Conservation (phyloP, 108 stramenopile genomes). For the Skeletonema grethae region DNA sequence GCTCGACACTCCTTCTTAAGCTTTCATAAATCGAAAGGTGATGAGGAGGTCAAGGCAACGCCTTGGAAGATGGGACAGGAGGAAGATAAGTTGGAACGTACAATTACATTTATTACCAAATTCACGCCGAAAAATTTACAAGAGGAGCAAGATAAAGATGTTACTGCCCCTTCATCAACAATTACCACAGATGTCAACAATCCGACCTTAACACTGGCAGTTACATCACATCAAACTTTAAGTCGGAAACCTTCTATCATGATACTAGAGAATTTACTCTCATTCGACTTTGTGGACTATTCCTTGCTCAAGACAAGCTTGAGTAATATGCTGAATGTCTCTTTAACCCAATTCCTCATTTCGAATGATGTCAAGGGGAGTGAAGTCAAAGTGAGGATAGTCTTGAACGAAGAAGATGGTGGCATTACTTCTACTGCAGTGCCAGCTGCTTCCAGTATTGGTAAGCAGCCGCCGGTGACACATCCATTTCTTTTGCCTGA, state of each 20-base stretch:
- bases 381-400: constrained; percentile 23
- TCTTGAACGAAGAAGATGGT: constrained; percentile 27
- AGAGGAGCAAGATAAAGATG: background rate
- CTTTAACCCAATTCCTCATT: constrained; percentile 37
- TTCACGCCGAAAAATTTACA: constrained; percentile 19
- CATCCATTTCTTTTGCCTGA: background rate
- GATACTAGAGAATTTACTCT: constrained; percentile 17
- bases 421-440: background rate
- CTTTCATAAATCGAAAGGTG: constrained; percentile 58
- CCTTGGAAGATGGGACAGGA: constrained; percentile 27
- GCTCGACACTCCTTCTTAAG: constrained; percentile 62
- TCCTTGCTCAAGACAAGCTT: constrained; percentile 7
- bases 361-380: constrained; percentile 46
- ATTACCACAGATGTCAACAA: background rate
- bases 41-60: constrained; percentile 22
- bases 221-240: background rate
- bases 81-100: constrained; percentile 17
- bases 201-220: constrained; percentile 1
- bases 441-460: background rate
- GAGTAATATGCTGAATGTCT: constrained; percentile 14
- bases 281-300: constrained; percentile 17
- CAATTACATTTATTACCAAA: constrained; percentile 25
- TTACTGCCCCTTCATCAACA: background rate
- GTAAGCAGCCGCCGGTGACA: background rate
- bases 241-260: background rate